Conservation (phyloP, 169 alveolate genomes). For the Plasmodium relictum region DNA sequence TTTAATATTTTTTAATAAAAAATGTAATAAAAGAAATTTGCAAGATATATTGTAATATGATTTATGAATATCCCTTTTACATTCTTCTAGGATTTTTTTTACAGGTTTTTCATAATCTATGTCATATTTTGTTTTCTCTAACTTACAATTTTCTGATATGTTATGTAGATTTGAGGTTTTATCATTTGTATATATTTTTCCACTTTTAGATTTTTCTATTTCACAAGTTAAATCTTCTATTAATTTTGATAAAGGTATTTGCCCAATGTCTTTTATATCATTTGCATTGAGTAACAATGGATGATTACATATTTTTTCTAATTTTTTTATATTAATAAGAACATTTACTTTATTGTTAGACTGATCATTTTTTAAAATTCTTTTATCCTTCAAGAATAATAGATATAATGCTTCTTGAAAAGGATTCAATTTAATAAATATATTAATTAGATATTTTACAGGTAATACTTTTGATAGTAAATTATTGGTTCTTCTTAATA, state of each 20-base stretch:
- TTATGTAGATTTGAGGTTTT: too few species aligned
- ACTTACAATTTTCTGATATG: too few species aligned
- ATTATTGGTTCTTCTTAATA: slow-evolving; percentile 92
- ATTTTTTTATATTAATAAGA: slow-evolving; percentile 42
- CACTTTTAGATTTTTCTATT: too few species aligned
- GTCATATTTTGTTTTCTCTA: slow-evolving; percentile 27
- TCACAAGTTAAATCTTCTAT: slow-evolving; percentile 47
- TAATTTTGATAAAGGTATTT: slow-evolving; percentile 79
- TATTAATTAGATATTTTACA: slow-evolving; percentile 90
- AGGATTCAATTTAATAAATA: slow-evolving; percentile 91
- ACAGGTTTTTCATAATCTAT: slow-evolving; percentile 61
- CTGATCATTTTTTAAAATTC: slow-evolving; percentile 29
- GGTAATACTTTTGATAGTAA: slow-evolving; percentile 92
- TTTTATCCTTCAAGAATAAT: slow-evolving; percentile 79
- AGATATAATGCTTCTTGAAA: slow-evolving; percentile 87
- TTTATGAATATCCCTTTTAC: slow-evolving; percentile 25
- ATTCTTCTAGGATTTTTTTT: slow-evolving; percentile 57
- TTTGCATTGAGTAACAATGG: slow-evolving; percentile 22
- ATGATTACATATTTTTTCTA: slow-evolving; percentile 59
- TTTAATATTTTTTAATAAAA: slow-evolving; percentile 85
- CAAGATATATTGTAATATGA: slow-evolving; percentile 78
- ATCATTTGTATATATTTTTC: too few species aligned
- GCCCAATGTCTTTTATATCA: slow-evolving; percentile 80
- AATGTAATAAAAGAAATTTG: slow-evolving; percentile 78
- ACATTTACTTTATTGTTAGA: slow-evolving; percentile 44